Evolutionary conservation across 768 basidiomycete species (phyloP).

Genomic region (Suillus sp.): DNA sequence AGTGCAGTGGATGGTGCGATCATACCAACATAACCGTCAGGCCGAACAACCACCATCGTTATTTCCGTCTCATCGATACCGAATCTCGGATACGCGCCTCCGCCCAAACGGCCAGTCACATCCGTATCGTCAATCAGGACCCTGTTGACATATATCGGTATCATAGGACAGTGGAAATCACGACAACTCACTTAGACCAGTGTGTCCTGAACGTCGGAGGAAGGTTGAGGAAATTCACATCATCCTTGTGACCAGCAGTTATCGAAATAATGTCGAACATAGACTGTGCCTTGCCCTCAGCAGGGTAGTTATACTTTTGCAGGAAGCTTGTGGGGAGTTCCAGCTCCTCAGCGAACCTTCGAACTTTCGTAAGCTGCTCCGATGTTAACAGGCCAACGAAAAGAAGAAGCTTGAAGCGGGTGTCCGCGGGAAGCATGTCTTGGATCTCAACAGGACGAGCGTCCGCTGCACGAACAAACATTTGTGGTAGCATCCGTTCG

Average conservation of each 20-base stretch:
- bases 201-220: constrained; percentile 40
- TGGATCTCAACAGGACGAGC: constrained; percentile 41
- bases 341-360: constrained; percentile 31
- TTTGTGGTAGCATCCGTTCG: constrained; percentile 40
- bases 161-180: neutral
- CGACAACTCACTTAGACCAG: constrained; percentile 42
- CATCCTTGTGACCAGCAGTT: constrained; percentile 32
- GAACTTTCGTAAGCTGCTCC: constrained; percentile 23
- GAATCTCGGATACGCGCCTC: constrained; percentile 57
- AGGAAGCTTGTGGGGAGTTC: constrained; percentile 28
- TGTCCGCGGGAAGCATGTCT: constrained; percentile 41
- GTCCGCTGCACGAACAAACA: constrained; percentile 40
- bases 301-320: constrained; percentile 27
- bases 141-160: constrained; percentile 35
- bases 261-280: constrained; percentile 37
- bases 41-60: constrained; percentile 36
- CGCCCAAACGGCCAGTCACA: constrained; percentile 45
- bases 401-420: constrained; percentile 40
- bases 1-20: constrained; percentile 48
- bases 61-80: constrained; percentile 40
- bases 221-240: constrained; percentile 36
- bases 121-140: constrained; percentile 62
- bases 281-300: constrained; percentile 21
- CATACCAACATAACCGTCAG: constrained; percentile 59
- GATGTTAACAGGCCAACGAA: constrained; percentile 35